A percentile compares a stretch with the other conserved stretches of the same genome.
These are phyloP conservation scores for Fusarium marasasianum DNA, from an alignment of 2,329 filamentous ascomycete species.

Conservation along the genomic window DNA sequence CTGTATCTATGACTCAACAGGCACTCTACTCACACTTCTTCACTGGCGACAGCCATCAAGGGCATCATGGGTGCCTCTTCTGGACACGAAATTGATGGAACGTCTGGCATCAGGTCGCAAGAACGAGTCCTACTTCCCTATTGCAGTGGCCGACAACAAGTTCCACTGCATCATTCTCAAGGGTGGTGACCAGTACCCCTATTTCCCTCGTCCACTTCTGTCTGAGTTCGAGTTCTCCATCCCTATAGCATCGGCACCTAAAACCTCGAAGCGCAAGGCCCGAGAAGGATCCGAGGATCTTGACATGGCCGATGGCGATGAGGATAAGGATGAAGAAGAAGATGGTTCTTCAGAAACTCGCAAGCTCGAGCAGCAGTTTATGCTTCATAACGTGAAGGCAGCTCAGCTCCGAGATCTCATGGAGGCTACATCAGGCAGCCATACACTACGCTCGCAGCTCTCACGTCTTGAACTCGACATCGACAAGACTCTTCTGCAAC, in stretches of 20 bases:
- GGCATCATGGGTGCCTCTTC: constrained; percentile 89
- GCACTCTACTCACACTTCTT: constrained; percentile 84
- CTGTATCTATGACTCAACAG: constrained; percentile 94
- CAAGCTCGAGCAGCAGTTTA: constrained; percentile 81
- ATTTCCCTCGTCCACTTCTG: constrained; percentile 88
- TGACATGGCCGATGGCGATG: constrained; percentile 48
- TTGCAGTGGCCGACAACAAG: constrained; percentile 88
- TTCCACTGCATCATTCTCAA: constrained; percentile 99
- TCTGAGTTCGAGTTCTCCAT: constrained; percentile 94
- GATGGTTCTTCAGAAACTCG: constrained; percentile 59
- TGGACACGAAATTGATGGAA: constrained; percentile 86
- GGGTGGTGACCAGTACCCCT: constrained; percentile 90
- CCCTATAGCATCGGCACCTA: constrained; percentile 70
- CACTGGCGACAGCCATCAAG: constrained; percentile 90
- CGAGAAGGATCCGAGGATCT: constrained; percentile 45
- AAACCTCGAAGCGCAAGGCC: constrained; percentile 47
- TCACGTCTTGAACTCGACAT: constrained; percentile 81
- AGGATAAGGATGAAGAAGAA: constrained; percentile 46
- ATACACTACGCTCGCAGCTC: constrained; percentile 73
- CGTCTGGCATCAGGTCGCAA: constrained; percentile 87
- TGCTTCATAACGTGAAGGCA: constrained; percentile 77
- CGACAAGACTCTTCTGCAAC: constrained; percentile 88
- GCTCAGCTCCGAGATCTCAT: constrained; percentile 81
- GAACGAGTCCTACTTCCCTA: constrained; percentile 91
- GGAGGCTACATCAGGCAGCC: constrained; percentile 66